Base-by-base conservation (phyloP, 257 asterid species). In the Nicotiana obtusifolia region DNA sequence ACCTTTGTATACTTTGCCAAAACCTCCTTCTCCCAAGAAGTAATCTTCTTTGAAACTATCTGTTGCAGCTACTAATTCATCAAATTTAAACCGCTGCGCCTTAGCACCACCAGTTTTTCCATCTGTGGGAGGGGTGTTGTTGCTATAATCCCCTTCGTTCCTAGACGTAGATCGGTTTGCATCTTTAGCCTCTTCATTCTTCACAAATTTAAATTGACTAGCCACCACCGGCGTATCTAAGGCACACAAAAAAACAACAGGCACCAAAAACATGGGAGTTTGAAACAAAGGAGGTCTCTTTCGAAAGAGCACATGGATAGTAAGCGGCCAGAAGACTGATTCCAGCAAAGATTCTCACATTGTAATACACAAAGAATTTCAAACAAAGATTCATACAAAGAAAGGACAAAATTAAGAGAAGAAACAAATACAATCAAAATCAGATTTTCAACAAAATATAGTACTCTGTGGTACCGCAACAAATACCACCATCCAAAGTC, bases 1-100 rank as follows among this genome's bases (percentile, higher is more conserved):
- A 54, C 97, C 95, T 88, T 89, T 89, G 80, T 89, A 88, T 52
- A 93, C 97, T 89, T 84, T 86, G 77, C 97, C 97, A 54, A 93
- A 93, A 26, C 97, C 95, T 53, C 97, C 97, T 84, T 93, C 95
- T 4, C 97, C 97, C 16, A 93, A 79, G 85, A 90, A 87, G 84
- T 90, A 83, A 7, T 88, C 94, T 5, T 49, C 67, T 68, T 83
- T 91, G 90, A 93, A 93, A 67, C 86, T 65, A 61, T 89, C 91
- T 1, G 97, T 91, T 30, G 97, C 97, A 62, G 84, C 83, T 19
- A 87, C 86, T n/a, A 86, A 44, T 33, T 82, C 86, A 54, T 62
- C 73, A 61, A 73, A 89, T 19, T 33, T 68, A 53, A 90, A 89
- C 77, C 64, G 64, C 68, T 77, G 82, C 2, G 83, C 89, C 67